phyloP scores from a whole-genome alignment of 1,139 yeast genomes.

The Magnusiomyces fungicola region DNA sequence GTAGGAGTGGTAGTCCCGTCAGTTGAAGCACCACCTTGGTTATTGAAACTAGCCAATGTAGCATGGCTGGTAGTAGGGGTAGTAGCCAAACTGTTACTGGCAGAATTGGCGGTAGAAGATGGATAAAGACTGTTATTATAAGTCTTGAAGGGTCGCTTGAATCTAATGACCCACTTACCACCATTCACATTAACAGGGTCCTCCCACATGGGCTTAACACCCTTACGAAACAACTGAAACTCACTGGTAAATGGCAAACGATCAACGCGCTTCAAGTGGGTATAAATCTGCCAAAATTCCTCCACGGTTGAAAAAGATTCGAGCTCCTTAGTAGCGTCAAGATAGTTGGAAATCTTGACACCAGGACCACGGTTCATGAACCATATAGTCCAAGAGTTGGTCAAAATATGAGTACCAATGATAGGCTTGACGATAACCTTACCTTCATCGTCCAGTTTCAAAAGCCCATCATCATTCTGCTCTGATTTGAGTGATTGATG shows the following conservation, averaged over 20 bases:
- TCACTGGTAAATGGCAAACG: constrained; percentile 51
- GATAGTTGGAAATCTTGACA: constrained; percentile 30
- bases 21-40: constrained; percentile 5
- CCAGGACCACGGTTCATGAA: constrained; percentile 34
- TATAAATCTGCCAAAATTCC: constrained; percentile 53
- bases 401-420: constrained; percentile 20
- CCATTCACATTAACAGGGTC: constrained; percentile 58
- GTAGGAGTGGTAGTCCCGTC: constrained; percentile 7
- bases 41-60: constrained; percentile 1
- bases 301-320: constrained; percentile 42
- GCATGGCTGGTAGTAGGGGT: constrained; percentile 7
- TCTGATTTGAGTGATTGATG: background rate
- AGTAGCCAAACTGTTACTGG: constrained; percentile 2
- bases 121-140: constrained; percentile 7
- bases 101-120: constrained; percentile 1
- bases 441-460: constrained; percentile 15
- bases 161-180: constrained; percentile 59
- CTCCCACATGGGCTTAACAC: constrained; percentile 66
- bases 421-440: constrained; percentile 18
- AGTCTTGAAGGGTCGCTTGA: constrained; percentile 30
- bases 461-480: background rate
- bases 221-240: constrained; percentile 53
- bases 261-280: constrained; percentile 42
- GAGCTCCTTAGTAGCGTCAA: constrained; percentile 31
- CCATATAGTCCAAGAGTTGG: constrained; percentile 32